phyloP scores from a whole-genome alignment of 345 rosid species.

The Sisymbrium irio region DNA sequence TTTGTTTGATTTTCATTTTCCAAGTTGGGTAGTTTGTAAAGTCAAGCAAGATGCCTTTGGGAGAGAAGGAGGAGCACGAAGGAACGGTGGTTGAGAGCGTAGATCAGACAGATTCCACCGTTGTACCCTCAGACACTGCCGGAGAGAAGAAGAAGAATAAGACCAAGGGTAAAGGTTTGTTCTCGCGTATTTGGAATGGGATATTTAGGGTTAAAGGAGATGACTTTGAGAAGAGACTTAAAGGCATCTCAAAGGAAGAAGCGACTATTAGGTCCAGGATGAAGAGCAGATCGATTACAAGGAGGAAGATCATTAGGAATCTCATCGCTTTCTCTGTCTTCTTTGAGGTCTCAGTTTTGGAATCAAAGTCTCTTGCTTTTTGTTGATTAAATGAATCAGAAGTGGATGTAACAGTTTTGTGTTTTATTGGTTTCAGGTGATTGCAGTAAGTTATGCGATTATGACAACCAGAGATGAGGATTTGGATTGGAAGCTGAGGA shows the following conservation, averaged over 20 bases:
- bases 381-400: no score
- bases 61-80: slow-evolving; percentile 24
- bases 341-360: slow-evolving; percentile 51
- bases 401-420: neutral
- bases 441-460: slow-evolving; percentile 71
- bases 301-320: slow-evolving; percentile 56
- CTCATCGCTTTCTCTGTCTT: slow-evolving; percentile 64
- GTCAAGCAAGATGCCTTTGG: slow-evolving; percentile 8
- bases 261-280: slow-evolving; percentile 54
- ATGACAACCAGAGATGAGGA: slow-evolving; percentile 61
- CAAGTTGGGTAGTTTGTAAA: neutral
- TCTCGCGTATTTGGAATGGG: slow-evolving; percentile 68
- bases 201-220: slow-evolving; percentile 58
- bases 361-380: neutral
- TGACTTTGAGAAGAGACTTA: slow-evolving; percentile 86
- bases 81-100: neutral
- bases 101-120: slow-evolving; percentile 16
- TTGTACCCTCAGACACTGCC: neutral
- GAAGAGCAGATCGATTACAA: slow-evolving; percentile 52
- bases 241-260: slow-evolving; percentile 78
- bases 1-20: neutral
- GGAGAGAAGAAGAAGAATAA: slow-evolving; percentile 23
- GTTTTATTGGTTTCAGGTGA: slow-evolving; percentile 35
- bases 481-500: slow-evolving; percentile 69
- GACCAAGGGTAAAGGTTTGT: slow-evolving; percentile 51